Evolutionary conservation across 139 green algal species (phyloP).

Genomic region (Axilococcus clingmanii): DNA sequence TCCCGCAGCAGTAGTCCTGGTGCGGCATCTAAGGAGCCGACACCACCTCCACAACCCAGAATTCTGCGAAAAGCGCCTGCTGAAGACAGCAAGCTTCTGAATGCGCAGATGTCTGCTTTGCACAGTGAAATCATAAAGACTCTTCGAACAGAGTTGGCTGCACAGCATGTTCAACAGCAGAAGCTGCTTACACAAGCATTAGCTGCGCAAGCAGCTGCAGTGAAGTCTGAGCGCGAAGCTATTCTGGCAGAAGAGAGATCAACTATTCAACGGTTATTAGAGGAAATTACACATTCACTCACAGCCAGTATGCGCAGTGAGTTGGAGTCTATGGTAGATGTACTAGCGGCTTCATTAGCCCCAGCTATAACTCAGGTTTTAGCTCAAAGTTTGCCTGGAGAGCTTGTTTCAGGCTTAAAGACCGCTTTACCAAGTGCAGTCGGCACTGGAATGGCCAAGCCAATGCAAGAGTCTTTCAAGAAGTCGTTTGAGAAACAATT

Average conservation of each 20-base stretch:
- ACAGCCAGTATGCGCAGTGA: conserved; percentile 19
- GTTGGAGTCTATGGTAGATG: conserved; percentile 1
- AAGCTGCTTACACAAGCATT: not conserved
- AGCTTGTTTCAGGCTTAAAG: conserved; percentile 24
- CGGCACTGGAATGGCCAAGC: conserved; percentile 21
- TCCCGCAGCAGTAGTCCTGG: not conserved
- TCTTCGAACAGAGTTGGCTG: conserved; percentile 25
- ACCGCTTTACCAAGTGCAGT: conserved; percentile 29
- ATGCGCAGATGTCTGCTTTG: conserved; percentile 22
- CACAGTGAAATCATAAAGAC: conserved; percentile 31
- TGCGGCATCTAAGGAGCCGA: not conserved
- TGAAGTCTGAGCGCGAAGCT: conserved; percentile 20
- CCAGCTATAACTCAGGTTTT: conserved; percentile 15
- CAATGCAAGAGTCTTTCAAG: conserved; percentile 46
- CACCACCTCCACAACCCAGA: not conserved
- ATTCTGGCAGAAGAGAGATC: conserved; percentile 30
- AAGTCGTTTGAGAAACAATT: conserved; percentile 37
- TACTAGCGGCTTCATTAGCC: conserved; percentile 10
- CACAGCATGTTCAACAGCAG: conserved; percentile 15
- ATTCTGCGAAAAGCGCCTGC: conserved; percentile 6
- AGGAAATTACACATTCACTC: conserved; percentile 23
- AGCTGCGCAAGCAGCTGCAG: conserved; percentile 1
- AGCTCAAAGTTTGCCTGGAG: conserved; percentile 13
- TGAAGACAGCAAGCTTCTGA: conserved; percentile 21
- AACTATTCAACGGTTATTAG: conserved; percentile 30